These are phyloP conservation scores for Fonsecaea nubica DNA, from an alignment of 2,329 filamentous ascomycete genomes.

Conservation along the genomic window DNA sequence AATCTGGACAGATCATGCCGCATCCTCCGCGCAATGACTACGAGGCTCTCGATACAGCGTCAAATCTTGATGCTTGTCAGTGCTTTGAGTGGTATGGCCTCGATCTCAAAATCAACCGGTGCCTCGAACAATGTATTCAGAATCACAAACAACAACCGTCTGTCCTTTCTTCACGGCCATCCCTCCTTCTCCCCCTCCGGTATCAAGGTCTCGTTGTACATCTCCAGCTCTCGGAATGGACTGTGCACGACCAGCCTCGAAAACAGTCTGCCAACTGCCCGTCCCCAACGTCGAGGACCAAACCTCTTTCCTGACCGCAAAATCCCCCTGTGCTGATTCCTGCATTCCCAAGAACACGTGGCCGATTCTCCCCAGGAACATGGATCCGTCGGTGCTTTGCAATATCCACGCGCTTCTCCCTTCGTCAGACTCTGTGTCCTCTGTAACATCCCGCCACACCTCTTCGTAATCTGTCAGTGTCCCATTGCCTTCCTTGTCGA, in stretches of 20 bases:
- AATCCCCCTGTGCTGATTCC: not conserved
- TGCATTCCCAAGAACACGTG: constrained; percentile 13
- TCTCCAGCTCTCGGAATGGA: constrained; percentile 8
- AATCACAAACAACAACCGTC: not conserved
- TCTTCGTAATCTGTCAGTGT: constrained; percentile 11
- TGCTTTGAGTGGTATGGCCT: not conserved
- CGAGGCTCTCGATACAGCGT: too few relatives aligned
- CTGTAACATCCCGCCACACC: constrained; percentile 12
- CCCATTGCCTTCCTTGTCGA: constrained; percentile 7
- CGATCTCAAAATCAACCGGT: constrained; percentile 40
- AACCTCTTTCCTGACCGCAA: constrained; percentile 11
- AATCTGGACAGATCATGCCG: too few relatives aligned
- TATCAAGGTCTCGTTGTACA: constrained; percentile 1
- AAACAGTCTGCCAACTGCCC: not conserved
- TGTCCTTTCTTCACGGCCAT: constrained; percentile 1
- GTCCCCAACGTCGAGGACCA: not conserved
- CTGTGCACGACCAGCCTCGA: constrained; percentile 2
- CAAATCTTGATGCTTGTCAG: too few relatives aligned
- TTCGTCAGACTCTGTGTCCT: not conserved
- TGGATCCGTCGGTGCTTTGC: constrained; percentile 8
- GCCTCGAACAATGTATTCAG: not conserved
- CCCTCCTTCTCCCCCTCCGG: not conserved
- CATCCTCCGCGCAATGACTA: too few relatives aligned
- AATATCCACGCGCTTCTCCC: constrained; percentile 6
- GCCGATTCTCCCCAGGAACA: constrained; percentile 12